These are phyloP conservation scores for Cryptomeria japonica DNA, from an alignment of 75 land plant genomes.

Conservation along the genomic window DNA sequence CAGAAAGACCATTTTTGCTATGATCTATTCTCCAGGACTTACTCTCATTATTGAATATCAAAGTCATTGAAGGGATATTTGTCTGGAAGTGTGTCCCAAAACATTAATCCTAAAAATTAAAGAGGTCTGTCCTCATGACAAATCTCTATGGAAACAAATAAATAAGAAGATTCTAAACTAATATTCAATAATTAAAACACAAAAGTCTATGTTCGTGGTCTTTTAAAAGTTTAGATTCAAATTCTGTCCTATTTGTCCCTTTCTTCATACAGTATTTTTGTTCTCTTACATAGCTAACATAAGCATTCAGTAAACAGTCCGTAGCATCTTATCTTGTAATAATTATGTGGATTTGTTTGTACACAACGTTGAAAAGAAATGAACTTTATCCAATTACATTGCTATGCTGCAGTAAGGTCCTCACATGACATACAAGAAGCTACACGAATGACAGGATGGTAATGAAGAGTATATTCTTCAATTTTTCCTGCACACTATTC, in stretches of 20 bases:
- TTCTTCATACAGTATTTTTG: neutral
- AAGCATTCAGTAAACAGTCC: neutral
- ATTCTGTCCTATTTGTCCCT: neutral
- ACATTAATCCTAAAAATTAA: neutral
- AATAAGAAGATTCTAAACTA: neutral
- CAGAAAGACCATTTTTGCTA: neutral
- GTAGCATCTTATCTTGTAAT: neutral
- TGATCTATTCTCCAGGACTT: neutral
- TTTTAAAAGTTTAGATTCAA: neutral
- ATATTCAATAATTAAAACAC: neutral
- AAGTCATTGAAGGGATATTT: neutral
- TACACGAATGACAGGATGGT: neutral
- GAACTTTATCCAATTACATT: neutral
- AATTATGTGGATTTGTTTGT: neutral
- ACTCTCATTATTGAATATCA: neutral
- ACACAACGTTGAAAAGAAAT: neutral
- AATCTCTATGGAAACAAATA: neutral
- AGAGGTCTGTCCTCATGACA: neutral
- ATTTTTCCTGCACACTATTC: neutral
- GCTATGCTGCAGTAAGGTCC: neutral
- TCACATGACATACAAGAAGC: neutral
- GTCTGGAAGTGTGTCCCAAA: neutral
- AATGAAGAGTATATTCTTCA: neutral
- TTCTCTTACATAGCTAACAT: neutral
- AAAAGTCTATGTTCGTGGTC: neutral